These are phyloP conservation scores for Entomortierella lignicola DNA, from an alignment of 192 early-diverging fungal genomes.

Conservation along the genomic window DNA sequence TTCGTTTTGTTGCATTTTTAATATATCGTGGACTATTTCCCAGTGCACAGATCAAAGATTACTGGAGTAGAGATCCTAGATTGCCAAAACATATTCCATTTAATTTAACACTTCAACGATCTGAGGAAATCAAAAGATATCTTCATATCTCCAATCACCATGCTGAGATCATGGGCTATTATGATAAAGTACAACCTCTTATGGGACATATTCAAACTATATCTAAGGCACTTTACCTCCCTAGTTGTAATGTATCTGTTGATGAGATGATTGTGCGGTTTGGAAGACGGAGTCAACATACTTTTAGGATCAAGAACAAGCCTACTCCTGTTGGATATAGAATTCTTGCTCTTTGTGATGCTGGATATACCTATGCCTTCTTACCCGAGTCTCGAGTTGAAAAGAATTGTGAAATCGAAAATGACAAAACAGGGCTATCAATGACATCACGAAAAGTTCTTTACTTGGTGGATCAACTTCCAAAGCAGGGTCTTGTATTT, in stretches of 20 bases:
- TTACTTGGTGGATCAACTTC: conserved; percentile 28
- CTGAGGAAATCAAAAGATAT: not conserved
- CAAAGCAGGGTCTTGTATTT: conserved; percentile 3
- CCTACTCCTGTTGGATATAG: conserved; percentile 40
- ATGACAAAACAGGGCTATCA: not conserved
- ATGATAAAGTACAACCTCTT: not conserved
- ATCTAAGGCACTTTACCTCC: conserved; percentile 17
- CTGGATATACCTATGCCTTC: conserved; percentile 50
- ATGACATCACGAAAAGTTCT: conserved; percentile 24
- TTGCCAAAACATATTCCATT: no score
- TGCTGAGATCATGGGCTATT: not conserved
- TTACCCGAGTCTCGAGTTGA: conserved; percentile 17
- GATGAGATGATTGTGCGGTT: conserved; percentile 49
- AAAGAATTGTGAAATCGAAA: not conserved
- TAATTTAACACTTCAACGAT: no score
- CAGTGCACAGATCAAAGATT: no score
- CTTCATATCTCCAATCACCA: not conserved
- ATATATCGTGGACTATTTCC: no score
- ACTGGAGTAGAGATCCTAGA: no score
- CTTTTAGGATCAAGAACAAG: conserved; percentile 47
- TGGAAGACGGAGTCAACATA: conserved; percentile 25
- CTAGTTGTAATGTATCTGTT: conserved; percentile 24
- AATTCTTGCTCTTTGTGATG: conserved; percentile 38
- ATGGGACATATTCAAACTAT: not conserved
- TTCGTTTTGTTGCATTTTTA: no score